These are phyloP conservation scores for Pterocarpus santalinus DNA, from an alignment of 306 rosid species.

Conservation along the genomic window DNA sequence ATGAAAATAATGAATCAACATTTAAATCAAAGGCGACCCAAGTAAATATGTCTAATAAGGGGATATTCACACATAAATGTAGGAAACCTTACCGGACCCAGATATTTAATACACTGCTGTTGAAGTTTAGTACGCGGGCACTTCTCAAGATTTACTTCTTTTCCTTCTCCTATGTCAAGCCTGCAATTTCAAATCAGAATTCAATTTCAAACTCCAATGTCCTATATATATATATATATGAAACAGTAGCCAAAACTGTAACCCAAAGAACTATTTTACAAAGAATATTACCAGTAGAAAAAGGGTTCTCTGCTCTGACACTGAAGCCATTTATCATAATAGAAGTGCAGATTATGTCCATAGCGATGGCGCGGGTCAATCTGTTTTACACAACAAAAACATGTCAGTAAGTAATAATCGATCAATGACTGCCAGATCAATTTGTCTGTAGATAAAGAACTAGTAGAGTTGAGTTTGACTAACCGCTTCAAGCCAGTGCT, in stretches of 20 bases:
- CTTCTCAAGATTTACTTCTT: conserved; percentile 85
- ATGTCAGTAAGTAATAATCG: conserved; percentile 42
- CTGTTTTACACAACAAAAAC: conserved; percentile 54
- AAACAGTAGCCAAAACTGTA: background rate
- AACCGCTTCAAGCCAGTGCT: conserved; percentile 99
- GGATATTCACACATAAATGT: conserved; percentile 30
- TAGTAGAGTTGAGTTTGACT: conserved; percentile 48
- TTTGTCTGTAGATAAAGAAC: conserved; percentile 10
- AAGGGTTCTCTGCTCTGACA: conserved; percentile 92
- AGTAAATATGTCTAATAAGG: conserved; percentile 29
- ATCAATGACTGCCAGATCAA: conserved; percentile 30
- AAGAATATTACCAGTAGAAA: conserved; percentile 89
- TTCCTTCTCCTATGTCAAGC: conserved; percentile 99
- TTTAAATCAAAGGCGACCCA: conserved; percentile 18
- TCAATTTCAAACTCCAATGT: conserved; percentile 26
- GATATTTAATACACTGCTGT: conserved; percentile 93
- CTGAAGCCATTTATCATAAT: conserved; percentile 88
- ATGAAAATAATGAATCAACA: conserved; percentile 9
- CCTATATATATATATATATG: conserved; percentile 19
- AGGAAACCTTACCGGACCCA: conserved; percentile 87
- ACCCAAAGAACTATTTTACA: conserved; percentile 12
- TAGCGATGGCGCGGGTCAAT: conserved; percentile 98
- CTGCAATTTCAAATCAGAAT: conserved; percentile 56
- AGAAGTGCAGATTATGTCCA: conserved; percentile 95
- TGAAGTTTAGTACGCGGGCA: conserved; percentile 88